phyloP scores from a whole-genome alignment of 768 basidiomycete species.

The Lactarius deliciosus region DNA sequence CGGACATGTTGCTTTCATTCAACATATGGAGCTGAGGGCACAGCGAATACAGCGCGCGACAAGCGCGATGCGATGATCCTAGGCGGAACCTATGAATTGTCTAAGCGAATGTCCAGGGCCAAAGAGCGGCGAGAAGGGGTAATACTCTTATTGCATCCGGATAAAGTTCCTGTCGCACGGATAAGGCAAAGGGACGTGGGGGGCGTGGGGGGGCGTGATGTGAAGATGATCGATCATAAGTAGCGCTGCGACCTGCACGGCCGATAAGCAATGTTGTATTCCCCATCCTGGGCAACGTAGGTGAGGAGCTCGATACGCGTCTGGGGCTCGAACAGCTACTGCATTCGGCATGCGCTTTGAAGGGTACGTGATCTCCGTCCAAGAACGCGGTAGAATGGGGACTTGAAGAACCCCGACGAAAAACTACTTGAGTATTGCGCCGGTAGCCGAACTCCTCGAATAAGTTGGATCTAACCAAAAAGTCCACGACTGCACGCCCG shows the following conservation, averaged over 20 bases:
- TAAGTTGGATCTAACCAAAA: not conserved
- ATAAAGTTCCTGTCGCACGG: not conserved
- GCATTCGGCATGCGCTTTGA: not conserved
- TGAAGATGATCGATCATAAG: not conserved
- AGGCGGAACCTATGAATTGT: not conserved
- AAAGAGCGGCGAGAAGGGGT: not conserved
- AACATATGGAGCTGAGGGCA: not conserved
- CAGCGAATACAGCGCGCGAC: constrained; percentile 1
- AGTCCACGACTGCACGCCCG: too few species aligned
- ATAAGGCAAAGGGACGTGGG: not conserved
- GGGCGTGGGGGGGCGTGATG: not conserved
- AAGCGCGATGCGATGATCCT: not conserved
- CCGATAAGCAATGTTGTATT: not conserved
- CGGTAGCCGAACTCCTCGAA: not conserved
- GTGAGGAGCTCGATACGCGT: not conserved
- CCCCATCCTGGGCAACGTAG: not conserved
- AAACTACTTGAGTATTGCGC: too few species aligned
- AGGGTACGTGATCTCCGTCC: not conserved
- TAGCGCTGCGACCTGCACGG: not conserved
- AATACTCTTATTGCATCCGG: too few species aligned
- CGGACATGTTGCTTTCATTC: not conserved
- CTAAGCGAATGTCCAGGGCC: not conserved
- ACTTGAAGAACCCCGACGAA: not conserved
- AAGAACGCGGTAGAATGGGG: not conserved
- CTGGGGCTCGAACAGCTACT: not conserved